Conservation (phyloP, 129 eudicot genomes). For the Chrysanthemum lavandulifolium region DNA sequence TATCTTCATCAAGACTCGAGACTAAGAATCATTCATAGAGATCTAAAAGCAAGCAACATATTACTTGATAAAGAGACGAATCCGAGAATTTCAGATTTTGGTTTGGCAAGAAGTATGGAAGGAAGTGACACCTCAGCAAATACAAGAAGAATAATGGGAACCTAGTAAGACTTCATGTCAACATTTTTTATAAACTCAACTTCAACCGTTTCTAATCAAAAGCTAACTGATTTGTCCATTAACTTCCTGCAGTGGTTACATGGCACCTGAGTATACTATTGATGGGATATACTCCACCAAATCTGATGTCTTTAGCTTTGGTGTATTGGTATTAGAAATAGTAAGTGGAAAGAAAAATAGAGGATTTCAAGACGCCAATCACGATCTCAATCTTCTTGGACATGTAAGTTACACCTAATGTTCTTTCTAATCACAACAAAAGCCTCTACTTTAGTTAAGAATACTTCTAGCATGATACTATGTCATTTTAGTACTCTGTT, state of each 20-base stretch:
- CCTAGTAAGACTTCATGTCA: conserved; percentile 33
- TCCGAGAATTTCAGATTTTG: conserved; percentile 62
- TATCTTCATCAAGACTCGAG: conserved; percentile 56
- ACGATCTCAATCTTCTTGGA: conserved; percentile 52
- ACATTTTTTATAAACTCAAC: neutral
- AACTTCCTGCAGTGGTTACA: conserved; percentile 42
- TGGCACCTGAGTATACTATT: conserved; percentile 54
- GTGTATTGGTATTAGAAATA: conserved; percentile 53
- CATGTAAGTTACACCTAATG: conserved; percentile 43
- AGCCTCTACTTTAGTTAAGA: too few relatives aligned
- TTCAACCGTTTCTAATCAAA: neutral
- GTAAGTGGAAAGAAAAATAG: conserved; percentile 44
- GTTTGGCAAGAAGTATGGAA: conserved; percentile 54
- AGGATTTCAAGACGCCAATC: conserved; percentile 33
- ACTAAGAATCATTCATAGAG: conserved; percentile 43
- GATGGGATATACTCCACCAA: conserved; percentile 54
- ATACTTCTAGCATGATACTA: too few relatives aligned
- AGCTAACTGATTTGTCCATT: neutral
- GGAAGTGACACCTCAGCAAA: conserved; percentile 44
- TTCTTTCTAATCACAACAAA: neutral
- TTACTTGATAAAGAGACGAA: conserved; percentile 52
- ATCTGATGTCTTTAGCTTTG: conserved; percentile 59
- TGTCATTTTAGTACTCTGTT: too few relatives aligned
- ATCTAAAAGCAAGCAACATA: conserved; percentile 47
- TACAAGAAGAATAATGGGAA: conserved; percentile 54